phyloP scores from a whole-genome alignment of 106 monocot genomes.

The Cymbidium sinense region DNA sequence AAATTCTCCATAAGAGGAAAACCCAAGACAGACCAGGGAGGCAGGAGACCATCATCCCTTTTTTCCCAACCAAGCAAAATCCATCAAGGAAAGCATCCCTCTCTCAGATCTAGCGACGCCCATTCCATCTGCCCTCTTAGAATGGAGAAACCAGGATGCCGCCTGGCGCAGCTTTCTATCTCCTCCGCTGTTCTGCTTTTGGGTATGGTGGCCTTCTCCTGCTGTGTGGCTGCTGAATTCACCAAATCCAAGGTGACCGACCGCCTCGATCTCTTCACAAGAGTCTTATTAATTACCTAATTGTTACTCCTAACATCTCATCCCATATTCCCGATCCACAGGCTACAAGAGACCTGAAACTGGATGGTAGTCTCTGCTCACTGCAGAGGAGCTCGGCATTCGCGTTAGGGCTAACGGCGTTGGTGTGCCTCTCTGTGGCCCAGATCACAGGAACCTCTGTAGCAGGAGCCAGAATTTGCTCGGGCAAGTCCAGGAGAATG shows the following conservation, averaged over 20 bases:
- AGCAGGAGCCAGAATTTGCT: slow-evolving; percentile 18
- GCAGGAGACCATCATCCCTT: slow-evolving; percentile 1
- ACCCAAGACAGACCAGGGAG: neutral
- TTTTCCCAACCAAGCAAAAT: slow-evolving; percentile 1
- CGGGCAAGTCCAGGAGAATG: neutral
- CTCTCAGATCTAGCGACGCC: neutral
- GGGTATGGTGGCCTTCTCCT: slow-evolving; percentile 43
- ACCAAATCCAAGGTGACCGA: slow-evolving; percentile 42
- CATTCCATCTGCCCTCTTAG: neutral
- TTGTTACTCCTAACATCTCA: neutral
- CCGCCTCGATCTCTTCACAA: too few relatives aligned
- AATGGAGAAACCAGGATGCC: slow-evolving; percentile 18
- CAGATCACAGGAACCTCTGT: slow-evolving; percentile 53
- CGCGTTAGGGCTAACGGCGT: slow-evolving; percentile 55
- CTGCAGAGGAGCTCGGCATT: slow-evolving; percentile 58
- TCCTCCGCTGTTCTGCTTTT: slow-evolving; percentile 26
- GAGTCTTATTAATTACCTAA: neutral
- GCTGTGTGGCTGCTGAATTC: slow-evolving; percentile 67
- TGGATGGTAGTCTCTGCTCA: slow-evolving; percentile 77
- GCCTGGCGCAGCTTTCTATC: slow-evolving; percentile 2
- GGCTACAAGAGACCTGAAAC: slow-evolving; percentile 43
- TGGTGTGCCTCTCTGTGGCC: slow-evolving; percentile 51
- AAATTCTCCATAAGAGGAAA: neutral
- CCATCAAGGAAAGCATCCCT: neutral
- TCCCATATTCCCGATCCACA: neutral